Conservation (phyloP, 1,284 basidiomycete species). For the Volvariella surrecta region DNA sequence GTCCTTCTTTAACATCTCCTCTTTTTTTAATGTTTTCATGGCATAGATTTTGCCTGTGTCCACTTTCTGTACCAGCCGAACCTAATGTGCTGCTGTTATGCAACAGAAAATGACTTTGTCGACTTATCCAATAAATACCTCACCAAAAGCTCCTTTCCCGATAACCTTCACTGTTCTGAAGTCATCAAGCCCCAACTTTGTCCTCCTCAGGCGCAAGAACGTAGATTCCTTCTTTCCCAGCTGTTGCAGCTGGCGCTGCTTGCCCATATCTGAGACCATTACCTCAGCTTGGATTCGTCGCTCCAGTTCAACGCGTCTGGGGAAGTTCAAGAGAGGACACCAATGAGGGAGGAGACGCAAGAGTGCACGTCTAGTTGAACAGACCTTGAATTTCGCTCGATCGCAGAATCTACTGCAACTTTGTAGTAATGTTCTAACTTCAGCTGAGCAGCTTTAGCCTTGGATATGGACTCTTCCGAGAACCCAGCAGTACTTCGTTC, state of each 20-base stretch:
- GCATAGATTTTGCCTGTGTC: constrained; percentile 99
- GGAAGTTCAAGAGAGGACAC: constrained; percentile 2
- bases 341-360: constrained; percentile 5
- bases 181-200: constrained; percentile 81
- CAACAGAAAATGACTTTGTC: background rate
- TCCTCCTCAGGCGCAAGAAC: constrained; percentile 65
- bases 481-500: constrained; percentile 65
- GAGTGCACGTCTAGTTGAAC: too few species aligned
- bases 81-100: constrained; percentile 36
- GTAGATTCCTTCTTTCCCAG: constrained; percentile 81
- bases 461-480: constrained; percentile 67
- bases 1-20: constrained; percentile 99
- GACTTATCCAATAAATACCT: constrained; percentile 36
- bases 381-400: constrained; percentile 85
- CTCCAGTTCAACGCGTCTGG: constrained; percentile 80
- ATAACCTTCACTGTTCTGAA: constrained; percentile 94
- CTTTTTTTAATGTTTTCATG: constrained; percentile 98
- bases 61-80: constrained; percentile 91
- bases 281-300: constrained; percentile 62
- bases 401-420: constrained; percentile 84
- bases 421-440: constrained; percentile 92
- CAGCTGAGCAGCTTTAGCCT: constrained; percentile 82
- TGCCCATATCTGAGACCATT: constrained; percentile 66
- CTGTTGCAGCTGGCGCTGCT: constrained; percentile 71
- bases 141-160: constrained; percentile 92